Conservation (phyloP, 768 basidiomycete genomes). For the Termitomyces sp. region DNA sequence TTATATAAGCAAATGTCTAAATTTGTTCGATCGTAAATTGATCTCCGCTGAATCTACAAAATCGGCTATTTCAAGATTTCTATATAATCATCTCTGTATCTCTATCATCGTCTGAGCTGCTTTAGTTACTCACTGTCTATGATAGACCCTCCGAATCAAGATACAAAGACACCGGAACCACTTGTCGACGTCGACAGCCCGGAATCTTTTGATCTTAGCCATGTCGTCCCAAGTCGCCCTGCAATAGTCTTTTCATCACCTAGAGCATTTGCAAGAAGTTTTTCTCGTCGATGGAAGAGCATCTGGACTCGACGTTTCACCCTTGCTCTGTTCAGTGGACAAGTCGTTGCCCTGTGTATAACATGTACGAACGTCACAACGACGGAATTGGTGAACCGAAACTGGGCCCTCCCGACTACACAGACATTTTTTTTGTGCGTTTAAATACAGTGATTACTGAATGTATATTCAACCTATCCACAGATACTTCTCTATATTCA, state of each 20-base stretch:
- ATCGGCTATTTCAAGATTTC: not conserved
- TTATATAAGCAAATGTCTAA: not conserved
- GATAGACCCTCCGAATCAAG: slow-evolving; percentile 1
- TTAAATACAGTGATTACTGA: not conserved
- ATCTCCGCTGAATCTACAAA: slow-evolving; percentile 1
- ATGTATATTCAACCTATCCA: not conserved
- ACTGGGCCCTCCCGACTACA: slow-evolving; percentile 76
- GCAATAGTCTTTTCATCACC: slow-evolving; percentile 66
- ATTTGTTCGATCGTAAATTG: not conserved
- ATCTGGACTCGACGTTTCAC: slow-evolving; percentile 77
- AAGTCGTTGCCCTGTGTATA: slow-evolving; percentile 83
- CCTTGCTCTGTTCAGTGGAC: slow-evolving; percentile 70
- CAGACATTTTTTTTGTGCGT: slow-evolving; percentile 83
- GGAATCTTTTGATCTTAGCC: slow-evolving; percentile 8
- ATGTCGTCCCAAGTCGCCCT: slow-evolving; percentile 38
- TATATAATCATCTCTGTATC: not conserved
- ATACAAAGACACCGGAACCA: slow-evolving; percentile 15
- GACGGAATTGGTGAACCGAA: slow-evolving; percentile 65
- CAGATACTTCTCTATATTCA: slow-evolving; percentile 78
- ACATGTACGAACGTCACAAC: slow-evolving; percentile 88
- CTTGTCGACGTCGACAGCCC: slow-evolving; percentile 10
- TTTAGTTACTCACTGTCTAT: slow-evolving; percentile 7
- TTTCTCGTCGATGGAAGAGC: slow-evolving; percentile 62
- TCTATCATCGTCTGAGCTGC: not conserved
- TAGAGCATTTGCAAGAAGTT: slow-evolving; percentile 47